phyloP scores from a whole-genome alignment of 345 rosid species.

The Eucalyptus virginea region DNA sequence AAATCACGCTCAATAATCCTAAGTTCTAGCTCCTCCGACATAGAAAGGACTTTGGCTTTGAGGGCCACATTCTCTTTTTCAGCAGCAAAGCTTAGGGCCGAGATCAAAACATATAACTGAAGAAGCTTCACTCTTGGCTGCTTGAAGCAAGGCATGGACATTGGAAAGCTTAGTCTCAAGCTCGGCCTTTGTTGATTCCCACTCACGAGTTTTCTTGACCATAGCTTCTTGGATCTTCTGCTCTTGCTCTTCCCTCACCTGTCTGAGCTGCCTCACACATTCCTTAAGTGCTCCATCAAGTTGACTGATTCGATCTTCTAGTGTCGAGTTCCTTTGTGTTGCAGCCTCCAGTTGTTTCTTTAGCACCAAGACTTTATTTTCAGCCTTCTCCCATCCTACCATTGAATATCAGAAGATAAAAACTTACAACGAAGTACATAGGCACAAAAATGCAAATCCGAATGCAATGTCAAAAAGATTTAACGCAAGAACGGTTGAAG shows the following conservation, averaged over 20 bases:
- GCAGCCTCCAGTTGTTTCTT: slow-evolving; percentile 72
- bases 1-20: slow-evolving; percentile 67
- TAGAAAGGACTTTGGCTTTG: slow-evolving; percentile 36
- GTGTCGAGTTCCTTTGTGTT: slow-evolving; percentile 23
- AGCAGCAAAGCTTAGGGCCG: slow-evolving; percentile 22
- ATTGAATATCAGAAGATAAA: background rate
- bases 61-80: slow-evolving; percentile 58
- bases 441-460: background rate
- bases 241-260: slow-evolving; percentile 79
- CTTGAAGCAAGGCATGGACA: slow-evolving; percentile 26
- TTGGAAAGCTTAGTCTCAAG: slow-evolving; percentile 32
- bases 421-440: background rate
- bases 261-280: slow-evolving; percentile 80
- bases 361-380: slow-evolving; percentile 49
- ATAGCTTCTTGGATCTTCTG: slow-evolving; percentile 49
- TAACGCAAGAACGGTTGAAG: background rate
- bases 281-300: slow-evolving; percentile 95
- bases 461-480: background rate
- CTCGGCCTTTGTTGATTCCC: slow-evolving; percentile 47
- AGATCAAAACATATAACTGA: slow-evolving; percentile 15
- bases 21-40: slow-evolving; percentile 27
- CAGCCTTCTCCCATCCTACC: slow-evolving; percentile 95
- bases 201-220: slow-evolving; percentile 33
- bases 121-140: slow-evolving; percentile 15
- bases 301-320: slow-evolving; percentile 66